Evolutionary conservation across 164 flowering plant genomes (phyloP), one percentile per base, ranked within the genome.

Genomic region (Tetrastigma voinierianum): DNA sequence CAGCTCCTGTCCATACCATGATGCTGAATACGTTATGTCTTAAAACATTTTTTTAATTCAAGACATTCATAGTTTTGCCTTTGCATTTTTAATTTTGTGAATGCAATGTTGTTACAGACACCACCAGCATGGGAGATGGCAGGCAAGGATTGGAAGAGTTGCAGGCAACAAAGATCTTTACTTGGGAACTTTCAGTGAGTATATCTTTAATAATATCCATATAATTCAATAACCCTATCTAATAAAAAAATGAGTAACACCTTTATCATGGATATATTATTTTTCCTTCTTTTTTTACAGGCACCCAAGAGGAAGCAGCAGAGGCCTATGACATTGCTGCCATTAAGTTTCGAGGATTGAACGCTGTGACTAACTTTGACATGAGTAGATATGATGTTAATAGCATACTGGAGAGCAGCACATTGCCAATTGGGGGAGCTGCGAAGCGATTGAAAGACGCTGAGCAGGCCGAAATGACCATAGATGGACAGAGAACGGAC

Each of bases 311-410:
- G 70, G 98, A 93, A 80, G 98, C 98, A 55, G 98, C 98, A 2
- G 98, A 93, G 72, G 98, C 97, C 10, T 93, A 93, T 53, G 98
- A 93, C 83, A 88, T 93, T 17, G 98, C 98, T 11, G 98, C 98
- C 12, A 93, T 93, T 7, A 93, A 91, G 65, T 93, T 93, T 79
- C 82, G 98, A 0, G 97, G 98, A 18, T 79, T 91, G 17, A 93
- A 83, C 51, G 98, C 98, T 4, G 96, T 93, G n/a, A 93, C 98
- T 0, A 93, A 91, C 77, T 93, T 93, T 18, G 98, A 93, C 76
- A 93, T 91, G 84, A 91, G 73, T 80, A 67, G 96, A 46, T 93
- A 93, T 46, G 93, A 93, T 57, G 97, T 93, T 14, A 89, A 86
- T 52, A 79, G 89, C 86, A 93, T 93, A 3, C 77, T 93, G 0